Conservation (phyloP, 768 basidiomycete genomes). For the Brasilioporus rufonigricans region DNA sequence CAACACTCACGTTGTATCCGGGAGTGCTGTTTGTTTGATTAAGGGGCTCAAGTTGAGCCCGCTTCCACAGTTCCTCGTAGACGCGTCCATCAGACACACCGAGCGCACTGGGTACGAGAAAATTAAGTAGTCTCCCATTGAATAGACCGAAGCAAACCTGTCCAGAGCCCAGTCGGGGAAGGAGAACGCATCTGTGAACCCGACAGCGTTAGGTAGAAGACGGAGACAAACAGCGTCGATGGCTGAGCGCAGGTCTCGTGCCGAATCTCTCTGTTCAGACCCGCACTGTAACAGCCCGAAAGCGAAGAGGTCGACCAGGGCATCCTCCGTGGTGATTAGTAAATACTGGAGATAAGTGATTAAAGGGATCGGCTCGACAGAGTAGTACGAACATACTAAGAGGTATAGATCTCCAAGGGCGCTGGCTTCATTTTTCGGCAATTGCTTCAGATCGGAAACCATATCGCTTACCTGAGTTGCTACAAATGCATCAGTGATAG, state of each 20-base stretch:
- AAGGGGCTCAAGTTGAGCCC: slow-evolving; percentile 57
- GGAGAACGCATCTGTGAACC: slow-evolving; percentile 69
- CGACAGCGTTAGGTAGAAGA: slow-evolving; percentile 63
- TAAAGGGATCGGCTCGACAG: too few relatives aligned
- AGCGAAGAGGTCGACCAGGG: slow-evolving; percentile 58
- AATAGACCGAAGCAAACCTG: slow-evolving; percentile 37
- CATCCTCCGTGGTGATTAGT: slow-evolving; percentile 52
- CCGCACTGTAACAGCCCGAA: slow-evolving; percentile 41
- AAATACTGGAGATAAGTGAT: slow-evolving; percentile 48
- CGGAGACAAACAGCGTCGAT: slow-evolving; percentile 48
- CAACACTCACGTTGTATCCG: slow-evolving; percentile 50
- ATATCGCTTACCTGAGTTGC: slow-evolving; percentile 53
- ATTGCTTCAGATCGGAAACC: slow-evolving; percentile 32
- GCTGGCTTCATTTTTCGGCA: slow-evolving; percentile 16
- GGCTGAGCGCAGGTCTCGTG: slow-evolving; percentile 46
- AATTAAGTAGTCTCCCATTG: neutral
- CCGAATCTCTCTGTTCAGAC: slow-evolving; percentile 37
- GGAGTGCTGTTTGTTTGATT: slow-evolving; percentile 49
- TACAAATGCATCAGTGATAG: slow-evolving; percentile 68
- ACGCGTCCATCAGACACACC: slow-evolving; percentile 63
- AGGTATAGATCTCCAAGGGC: slow-evolving; percentile 24
- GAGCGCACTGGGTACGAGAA: slow-evolving; percentile 43
- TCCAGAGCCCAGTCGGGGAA: slow-evolving; percentile 76
- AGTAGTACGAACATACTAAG: slow-evolving; percentile 23
- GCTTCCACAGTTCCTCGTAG: slow-evolving; percentile 65